Conservation (phyloP, 1,139 yeast species). For the Debaryomyces subglobosus region DNA sequence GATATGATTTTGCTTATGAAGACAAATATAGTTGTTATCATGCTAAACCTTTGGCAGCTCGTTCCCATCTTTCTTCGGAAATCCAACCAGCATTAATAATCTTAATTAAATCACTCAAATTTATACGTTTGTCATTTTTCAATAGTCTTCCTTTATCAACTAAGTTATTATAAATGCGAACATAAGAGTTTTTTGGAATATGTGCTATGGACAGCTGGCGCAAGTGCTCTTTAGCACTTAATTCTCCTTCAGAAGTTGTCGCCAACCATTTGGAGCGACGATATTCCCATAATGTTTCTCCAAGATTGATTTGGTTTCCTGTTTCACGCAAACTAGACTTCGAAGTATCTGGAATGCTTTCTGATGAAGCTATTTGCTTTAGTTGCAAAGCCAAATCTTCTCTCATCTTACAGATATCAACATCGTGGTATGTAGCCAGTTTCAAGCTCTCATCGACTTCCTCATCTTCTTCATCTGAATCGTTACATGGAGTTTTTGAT, state of each 20-base stretch:
- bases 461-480: conserved; percentile 21
- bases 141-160: conserved; percentile 61
- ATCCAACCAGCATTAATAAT: conserved; percentile 74
- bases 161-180: conserved; percentile 57
- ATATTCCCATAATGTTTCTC: conserved; percentile 59
- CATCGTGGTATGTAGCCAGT: conserved; percentile 21
- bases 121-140: conserved; percentile 53
- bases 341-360: conserved; percentile 10
- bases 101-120: conserved; percentile 59
- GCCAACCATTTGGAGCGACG: conserved; percentile 61
- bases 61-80: conserved; percentile 64
- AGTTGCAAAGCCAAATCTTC: conserved; percentile 24
- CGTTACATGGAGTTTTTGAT: conserved; percentile 17
- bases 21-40: conserved; percentile 13
- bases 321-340: conserved; percentile 14
- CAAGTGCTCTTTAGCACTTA: conserved; percentile 20
- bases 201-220: conserved; percentile 35
- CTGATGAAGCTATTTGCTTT: conserved; percentile 1
- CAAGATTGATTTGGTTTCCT: conserved; percentile 27
- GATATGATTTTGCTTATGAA: background rate
- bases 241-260: conserved; percentile 14
- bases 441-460: conserved; percentile 17
- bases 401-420: conserved; percentile 33
- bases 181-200: conserved; percentile 52
- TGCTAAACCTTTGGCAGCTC: conserved; percentile 52